Evolutionary conservation across 169 alveolate genomes (phyloP).

Genomic region (Plasmodium relictum): DNA sequence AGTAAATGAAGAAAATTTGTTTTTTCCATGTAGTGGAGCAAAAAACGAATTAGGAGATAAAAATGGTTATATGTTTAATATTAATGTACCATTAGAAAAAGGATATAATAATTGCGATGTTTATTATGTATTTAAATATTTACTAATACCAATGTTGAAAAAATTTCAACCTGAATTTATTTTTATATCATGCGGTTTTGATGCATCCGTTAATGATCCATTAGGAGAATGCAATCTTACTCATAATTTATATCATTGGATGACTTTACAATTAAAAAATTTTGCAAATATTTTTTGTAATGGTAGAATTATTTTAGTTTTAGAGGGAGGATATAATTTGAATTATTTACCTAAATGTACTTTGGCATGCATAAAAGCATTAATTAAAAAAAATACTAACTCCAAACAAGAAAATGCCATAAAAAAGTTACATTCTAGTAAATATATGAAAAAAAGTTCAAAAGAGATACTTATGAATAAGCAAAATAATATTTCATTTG

Average conservation of each 20-base stretch:
- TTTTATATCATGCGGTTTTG: constrained; percentile 96
- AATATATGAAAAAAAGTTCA: background rate
- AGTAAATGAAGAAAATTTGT: constrained; percentile 83
- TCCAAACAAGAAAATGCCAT: background rate
- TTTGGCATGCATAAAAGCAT: constrained; percentile 75
- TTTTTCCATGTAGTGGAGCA: constrained; percentile 93
- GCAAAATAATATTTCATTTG: too few species aligned
- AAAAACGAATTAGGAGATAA: constrained; percentile 79
- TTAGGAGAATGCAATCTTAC: constrained; percentile 88
- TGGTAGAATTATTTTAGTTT: constrained; percentile 92
- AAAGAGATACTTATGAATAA: too few species aligned
- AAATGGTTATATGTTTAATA: constrained; percentile 72
- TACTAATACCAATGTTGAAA: constrained; percentile 91
- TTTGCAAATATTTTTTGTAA: constrained; percentile 91
- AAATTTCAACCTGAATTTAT: constrained; percentile 95
- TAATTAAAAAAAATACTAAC: constrained; percentile 72
- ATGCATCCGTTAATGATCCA: constrained; percentile 91
- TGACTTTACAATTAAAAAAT: constrained; percentile 89
- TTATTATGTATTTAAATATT: constrained; percentile 77
- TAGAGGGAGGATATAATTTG: constrained; percentile 95
- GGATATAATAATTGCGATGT: constrained; percentile 82
- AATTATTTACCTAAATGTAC: constrained; percentile 77
- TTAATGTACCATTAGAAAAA: constrained; percentile 82
- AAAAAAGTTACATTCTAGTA: background rate
- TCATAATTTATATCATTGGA: constrained; percentile 93